Evolutionary conservation across 192 early-diverging fungal species (phyloP), one percentile per base, ranked within the genome.

Genomic region (Thoreauomyces humboldtii): DNA sequence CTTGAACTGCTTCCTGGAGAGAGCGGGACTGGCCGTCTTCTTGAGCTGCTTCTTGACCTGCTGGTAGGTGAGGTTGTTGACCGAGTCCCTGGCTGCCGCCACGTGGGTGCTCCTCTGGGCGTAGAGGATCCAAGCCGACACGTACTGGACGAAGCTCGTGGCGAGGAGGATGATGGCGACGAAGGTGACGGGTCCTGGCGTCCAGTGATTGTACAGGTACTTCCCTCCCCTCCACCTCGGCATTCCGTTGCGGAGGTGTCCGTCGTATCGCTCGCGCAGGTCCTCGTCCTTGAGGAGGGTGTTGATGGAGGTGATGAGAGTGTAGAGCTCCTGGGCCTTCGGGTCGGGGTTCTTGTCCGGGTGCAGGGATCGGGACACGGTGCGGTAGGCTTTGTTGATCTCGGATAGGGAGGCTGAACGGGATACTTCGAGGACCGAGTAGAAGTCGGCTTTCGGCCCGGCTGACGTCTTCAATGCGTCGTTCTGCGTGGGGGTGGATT

Each of bases 331-430:
- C 3, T 34, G 19, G 22, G 70, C 71, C 41, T 64, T 33, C 27
- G 66, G 59, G 14, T 45, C 59, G 11, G 77, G 68, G 74, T 77
- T 82, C 65, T 80, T 80, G 71, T 82, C 81, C 21, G 81, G 81
- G 54, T 82, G 81, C 15, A 71, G 29, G 4, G 36, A 42, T 14
- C 72, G 64, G 0, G 77, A 80, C 3, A 52, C 32, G 29, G 75
- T 70, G 12, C 77, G 62, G 69, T 82, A 82, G 12, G 73, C 76
- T 31, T 73, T 71, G 38, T 41, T 71, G 58, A 82, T 61, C 46
- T 77, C 70, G 35, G 42, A 34, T 4, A 51, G 24, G 27, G 61
- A 68, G 0, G 81, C 81, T 1, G 70, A 63, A 36, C 36, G 72
- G 5, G 36, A 24, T 35, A 56, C 29, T 14, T 65, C 34, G 38